phyloP scores from a whole-genome alignment of 2,329 filamentous ascomycete species.

The Gremmenia infestans region DNA sequence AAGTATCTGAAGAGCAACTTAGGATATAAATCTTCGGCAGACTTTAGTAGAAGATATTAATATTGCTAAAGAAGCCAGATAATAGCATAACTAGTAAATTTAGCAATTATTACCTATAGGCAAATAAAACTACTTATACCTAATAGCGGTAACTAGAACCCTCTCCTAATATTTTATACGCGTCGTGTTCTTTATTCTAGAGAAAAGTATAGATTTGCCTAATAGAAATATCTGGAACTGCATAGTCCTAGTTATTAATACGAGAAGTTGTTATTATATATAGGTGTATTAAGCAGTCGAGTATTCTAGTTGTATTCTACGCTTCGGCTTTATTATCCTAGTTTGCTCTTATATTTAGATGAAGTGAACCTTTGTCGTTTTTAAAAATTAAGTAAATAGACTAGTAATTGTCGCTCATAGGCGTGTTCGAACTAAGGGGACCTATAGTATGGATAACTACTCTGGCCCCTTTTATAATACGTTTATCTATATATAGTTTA shows the following conservation, averaged over 20 bases:
- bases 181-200: constrained; percentile 7
- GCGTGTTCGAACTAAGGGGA: constrained; percentile 4
- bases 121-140: constrained; percentile 5
- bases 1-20: constrained; percentile 10
- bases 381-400: constrained; percentile 9
- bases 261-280: constrained; percentile 4
- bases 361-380: neutral
- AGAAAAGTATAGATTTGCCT: constrained; percentile 6
- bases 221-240: constrained; percentile 4
- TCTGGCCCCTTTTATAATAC: constrained; percentile 6
- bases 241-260: constrained; percentile 8
- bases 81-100: constrained; percentile 10
- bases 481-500: neutral
- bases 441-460: constrained; percentile 9
- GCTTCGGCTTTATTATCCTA: constrained; percentile 1
- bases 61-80: constrained; percentile 5
- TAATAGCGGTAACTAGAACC: constrained; percentile 8
- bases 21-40: constrained; percentile 4
- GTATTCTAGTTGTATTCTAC: constrained; percentile 1
- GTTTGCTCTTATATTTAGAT: constrained; percentile 4
- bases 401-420: constrained; percentile 11
- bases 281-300: constrained; percentile 1
- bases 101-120: constrained; percentile 4
- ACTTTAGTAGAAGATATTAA: constrained; percentile 1
- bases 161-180: constrained; percentile 7